These are phyloP conservation scores for Tricholoma sp. DNA, from an alignment of 768 basidiomycete genomes.

Conservation along the genomic window DNA sequence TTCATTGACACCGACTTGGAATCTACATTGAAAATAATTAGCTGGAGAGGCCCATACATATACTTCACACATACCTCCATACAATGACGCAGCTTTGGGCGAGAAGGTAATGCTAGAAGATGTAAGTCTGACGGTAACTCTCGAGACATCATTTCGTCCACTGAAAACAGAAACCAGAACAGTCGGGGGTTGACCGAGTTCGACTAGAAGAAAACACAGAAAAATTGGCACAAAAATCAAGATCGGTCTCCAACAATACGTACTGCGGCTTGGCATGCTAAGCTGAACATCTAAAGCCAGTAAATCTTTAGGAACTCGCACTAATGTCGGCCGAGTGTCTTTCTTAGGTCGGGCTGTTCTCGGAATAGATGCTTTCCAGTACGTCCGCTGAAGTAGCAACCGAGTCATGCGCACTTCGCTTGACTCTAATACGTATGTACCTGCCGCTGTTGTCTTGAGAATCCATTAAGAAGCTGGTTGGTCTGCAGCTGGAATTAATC, in stretches of 20 bases:
- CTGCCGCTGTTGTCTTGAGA: slow-evolving; percentile 61
- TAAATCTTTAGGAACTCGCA: slow-evolving; percentile 60
- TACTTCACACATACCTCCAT: slow-evolving; percentile 24
- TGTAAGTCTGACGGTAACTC: slow-evolving; percentile 48
- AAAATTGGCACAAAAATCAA: background rate
- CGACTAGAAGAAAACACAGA: slow-evolving; percentile 37
- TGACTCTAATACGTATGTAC: slow-evolving; percentile 62
- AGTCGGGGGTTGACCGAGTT: slow-evolving; percentile 54
- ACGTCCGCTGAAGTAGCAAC: slow-evolving; percentile 62
- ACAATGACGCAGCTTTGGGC: slow-evolving; percentile 35
- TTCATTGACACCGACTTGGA: slow-evolving; percentile 24
- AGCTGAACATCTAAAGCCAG: slow-evolving; percentile 61
- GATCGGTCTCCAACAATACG: slow-evolving; percentile 6
- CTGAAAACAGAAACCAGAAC: slow-evolving; percentile 56
- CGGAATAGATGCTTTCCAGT: slow-evolving; percentile 31
- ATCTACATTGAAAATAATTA: slow-evolving; percentile 7
- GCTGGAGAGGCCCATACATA: background rate
- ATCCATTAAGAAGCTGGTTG: background rate
- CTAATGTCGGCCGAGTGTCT: slow-evolving; percentile 32
- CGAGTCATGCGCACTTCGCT: slow-evolving; percentile 63
- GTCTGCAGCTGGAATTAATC: slow-evolving; percentile 19
- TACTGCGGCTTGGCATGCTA: slow-evolving; percentile 49
- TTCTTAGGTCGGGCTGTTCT: slow-evolving; percentile 22
- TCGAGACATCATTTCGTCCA: slow-evolving; percentile 62
- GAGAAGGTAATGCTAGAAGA: slow-evolving; percentile 52